phyloP scores from a whole-genome alignment of 805 yeast species.

The Candida rishiriensis region DNA sequence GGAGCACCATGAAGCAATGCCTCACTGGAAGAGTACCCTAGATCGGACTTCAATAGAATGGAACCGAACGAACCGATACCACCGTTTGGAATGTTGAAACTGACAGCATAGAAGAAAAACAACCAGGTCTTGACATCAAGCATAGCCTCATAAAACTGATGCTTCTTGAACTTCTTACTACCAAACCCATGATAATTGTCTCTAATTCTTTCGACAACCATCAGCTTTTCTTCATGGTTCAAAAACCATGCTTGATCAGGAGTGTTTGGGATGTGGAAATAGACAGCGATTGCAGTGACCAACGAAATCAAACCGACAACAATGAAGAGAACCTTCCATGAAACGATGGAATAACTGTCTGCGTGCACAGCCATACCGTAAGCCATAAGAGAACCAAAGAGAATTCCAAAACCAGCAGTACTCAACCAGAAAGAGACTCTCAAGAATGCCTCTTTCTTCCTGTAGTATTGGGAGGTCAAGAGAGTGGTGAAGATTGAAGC shows the following conservation, averaged over 20 bases:
- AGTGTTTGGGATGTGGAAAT: conserved; percentile 50
- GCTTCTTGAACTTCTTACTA: conserved; percentile 23
- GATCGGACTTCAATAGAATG: conserved; percentile 21
- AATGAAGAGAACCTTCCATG: conserved; percentile 61
- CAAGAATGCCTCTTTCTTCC: conserved; percentile 25
- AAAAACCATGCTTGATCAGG: conserved; percentile 44
- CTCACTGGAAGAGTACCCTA: conserved; percentile 22
- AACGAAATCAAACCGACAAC: conserved; percentile 58
- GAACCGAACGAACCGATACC: conserved; percentile 45
- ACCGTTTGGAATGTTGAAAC: conserved; percentile 30
- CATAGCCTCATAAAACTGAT: conserved; percentile 26
- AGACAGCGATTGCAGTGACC: conserved; percentile 42
- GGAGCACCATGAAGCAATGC: conserved; percentile 8
- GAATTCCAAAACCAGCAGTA: conserved; percentile 41
- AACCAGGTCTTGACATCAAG: conserved; percentile 38
- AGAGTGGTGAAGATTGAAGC: conserved; percentile 32
- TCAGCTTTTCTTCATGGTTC: conserved; percentile 30
- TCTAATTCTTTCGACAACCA: conserved; percentile 29
- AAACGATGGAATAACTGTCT: conserved; percentile 37
- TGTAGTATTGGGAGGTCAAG: conserved; percentile 35
- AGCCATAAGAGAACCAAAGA: conserved; percentile 50
- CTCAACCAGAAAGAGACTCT: conserved; percentile 30
- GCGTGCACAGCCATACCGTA: conserved; percentile 42
- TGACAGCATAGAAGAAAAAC: conserved; percentile 27
- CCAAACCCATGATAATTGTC: conserved; percentile 21